Percentiles rank a stretch among this genome's conserved stretches.
Conservation (phyloP, 2,329 filamentous ascomycete species). For the Emergomyces pasteurianus region DNA sequence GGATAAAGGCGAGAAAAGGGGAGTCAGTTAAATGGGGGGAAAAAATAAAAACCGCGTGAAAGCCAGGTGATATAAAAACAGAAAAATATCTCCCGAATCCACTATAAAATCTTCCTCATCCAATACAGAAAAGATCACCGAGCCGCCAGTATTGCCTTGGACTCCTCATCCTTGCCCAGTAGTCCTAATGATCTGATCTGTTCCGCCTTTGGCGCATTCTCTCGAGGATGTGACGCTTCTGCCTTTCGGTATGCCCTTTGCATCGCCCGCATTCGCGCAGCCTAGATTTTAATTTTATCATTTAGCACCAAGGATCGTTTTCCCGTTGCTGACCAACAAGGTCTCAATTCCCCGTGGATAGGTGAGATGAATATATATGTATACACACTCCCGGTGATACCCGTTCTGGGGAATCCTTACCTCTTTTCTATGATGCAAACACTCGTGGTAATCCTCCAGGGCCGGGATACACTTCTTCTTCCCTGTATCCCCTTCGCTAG, state of each 20-base stretch:
- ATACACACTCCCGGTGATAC: background rate
- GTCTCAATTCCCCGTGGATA: background rate
- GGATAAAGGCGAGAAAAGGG: background rate
- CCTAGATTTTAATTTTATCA: slow-evolving; percentile 39
- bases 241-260: slow-evolving; percentile 78
- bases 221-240: slow-evolving; percentile 61
- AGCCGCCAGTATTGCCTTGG: slow-evolving; percentile 42
- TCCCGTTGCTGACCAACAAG: background rate
- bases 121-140: slow-evolving; percentile 6
- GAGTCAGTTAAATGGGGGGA: background rate
- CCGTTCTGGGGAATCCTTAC: slow-evolving; percentile 39
- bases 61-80: background rate
- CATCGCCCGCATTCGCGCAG: slow-evolving; percentile 62
- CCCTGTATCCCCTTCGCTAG: slow-evolving; percentile 63
- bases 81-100: background rate
- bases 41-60: slow-evolving; percentile 5
- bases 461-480: slow-evolving; percentile 78
- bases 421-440: slow-evolving; percentile 98
- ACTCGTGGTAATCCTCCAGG: slow-evolving; percentile 97
- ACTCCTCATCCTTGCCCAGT: slow-evolving; percentile 71
- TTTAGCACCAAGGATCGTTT: background rate
- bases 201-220: slow-evolving; percentile 68
- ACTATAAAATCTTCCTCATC: slow-evolving; percentile 6
- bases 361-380: background rate
- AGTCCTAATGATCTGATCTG: slow-evolving; percentile 81